phyloP scores from a whole-genome alignment of 225 moss, liverwort and hornwort genomes.

The Anthoceros angustus region DNA sequence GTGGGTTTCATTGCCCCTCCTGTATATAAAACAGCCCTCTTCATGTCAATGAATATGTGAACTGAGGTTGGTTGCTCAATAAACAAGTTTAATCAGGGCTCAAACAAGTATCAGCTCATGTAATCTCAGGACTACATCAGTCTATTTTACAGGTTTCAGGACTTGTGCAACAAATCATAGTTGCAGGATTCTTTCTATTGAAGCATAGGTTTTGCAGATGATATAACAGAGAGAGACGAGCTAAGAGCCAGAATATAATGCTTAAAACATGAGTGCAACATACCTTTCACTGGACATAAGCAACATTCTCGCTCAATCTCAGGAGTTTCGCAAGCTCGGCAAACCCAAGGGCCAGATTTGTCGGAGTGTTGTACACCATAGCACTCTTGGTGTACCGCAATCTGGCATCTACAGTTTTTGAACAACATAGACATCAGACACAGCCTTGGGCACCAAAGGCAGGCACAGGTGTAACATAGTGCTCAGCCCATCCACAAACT shows the following conservation, averaged over 20 bases:
- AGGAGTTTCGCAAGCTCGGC: slow-evolving; percentile 88
- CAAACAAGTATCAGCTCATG: no score
- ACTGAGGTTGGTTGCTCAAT: no score
- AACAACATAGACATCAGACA: slow-evolving; percentile 9
- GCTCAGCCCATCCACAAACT: neutral
- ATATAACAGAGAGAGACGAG: neutral
- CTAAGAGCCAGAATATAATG: neutral
- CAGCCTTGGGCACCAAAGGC: neutral
- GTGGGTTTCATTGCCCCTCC: slow-evolving; percentile 98
- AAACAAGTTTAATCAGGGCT: no score
- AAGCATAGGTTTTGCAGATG: neutral
- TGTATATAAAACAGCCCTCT: slow-evolving; percentile 13
- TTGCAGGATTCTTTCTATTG: no score
- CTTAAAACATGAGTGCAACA: slow-evolving; percentile 8
- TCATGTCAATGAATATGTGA: neutral
- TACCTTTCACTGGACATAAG: slow-evolving; percentile 89
- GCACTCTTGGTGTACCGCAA: slow-evolving; percentile 97
- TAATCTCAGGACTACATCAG: no score
- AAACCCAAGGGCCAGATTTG: slow-evolving; percentile 88
- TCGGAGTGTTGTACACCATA: slow-evolving; percentile 80
- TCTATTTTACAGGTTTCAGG: no score
- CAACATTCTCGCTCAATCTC: slow-evolving; percentile 89
- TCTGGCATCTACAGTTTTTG: slow-evolving; percentile 54
- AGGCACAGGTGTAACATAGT: neutral
- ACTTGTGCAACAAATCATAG: no score